phyloP scores from a whole-genome alignment of 805 yeast genomes.

The Pichia heedii region DNA sequence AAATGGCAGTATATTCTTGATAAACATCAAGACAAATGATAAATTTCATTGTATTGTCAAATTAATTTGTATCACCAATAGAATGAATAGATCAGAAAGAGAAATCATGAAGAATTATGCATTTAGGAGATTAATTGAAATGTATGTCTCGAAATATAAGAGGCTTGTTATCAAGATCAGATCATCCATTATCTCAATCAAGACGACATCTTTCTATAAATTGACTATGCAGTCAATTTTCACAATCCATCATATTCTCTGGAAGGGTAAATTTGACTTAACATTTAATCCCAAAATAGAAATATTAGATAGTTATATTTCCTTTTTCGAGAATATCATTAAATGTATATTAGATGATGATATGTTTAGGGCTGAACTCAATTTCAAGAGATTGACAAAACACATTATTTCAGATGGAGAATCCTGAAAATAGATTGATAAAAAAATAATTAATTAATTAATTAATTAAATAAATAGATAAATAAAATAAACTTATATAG shows the following conservation, averaged over 20 bases:
- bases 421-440: not conserved
- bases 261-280: constrained; percentile 17
- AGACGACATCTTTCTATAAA: constrained; percentile 18
- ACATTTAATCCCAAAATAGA: constrained; percentile 14
- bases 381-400: constrained; percentile 6
- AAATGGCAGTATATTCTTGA: constrained; percentile 22
- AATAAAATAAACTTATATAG: too few species aligned
- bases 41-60: constrained; percentile 11
- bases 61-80: constrained; percentile 21
- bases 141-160: constrained; percentile 24
- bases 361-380: constrained; percentile 8
- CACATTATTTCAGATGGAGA: not conserved
- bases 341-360: constrained; percentile 16
- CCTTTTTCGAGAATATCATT: constrained; percentile 23
- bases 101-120: constrained; percentile 23
- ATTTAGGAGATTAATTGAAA: constrained; percentile 23
- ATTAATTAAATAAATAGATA: not conserved
- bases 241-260: constrained; percentile 22
- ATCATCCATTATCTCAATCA: constrained; percentile 15
- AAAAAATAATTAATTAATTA: not conserved
- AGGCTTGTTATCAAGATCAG: constrained; percentile 19
- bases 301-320: constrained; percentile 21
- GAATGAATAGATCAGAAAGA: constrained; percentile 17
- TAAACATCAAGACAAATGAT: constrained; percentile 20
- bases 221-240: constrained; percentile 20